Evolutionary conservation across 1,284 basidiomycete genomes (phyloP), one percentile per base, ranked within the genome.

Genomic region (Cryptococcus depauperatus): DNA sequence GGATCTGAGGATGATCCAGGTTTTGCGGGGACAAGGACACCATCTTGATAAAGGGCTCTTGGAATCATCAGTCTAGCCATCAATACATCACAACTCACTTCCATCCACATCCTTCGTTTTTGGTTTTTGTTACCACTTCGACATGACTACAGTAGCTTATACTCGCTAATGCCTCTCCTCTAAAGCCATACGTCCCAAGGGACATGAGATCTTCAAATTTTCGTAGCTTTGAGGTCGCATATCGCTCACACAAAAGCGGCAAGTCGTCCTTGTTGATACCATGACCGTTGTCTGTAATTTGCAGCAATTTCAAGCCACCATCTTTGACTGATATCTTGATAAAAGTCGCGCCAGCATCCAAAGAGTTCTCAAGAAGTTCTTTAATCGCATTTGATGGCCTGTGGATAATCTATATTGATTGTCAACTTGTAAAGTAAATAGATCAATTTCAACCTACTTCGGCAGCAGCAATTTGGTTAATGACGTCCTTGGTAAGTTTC

Each of bases 211-310:
- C 95, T 9, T 85, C 82, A 62, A 92, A 98, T 0, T 79, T 78
- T 0, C 81, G 77, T 9, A 99, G 74, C 65, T 98, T 98, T 3
- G 90, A 95, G 0, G 95, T 99, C 9, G 95, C 93, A 65, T 96
- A 97, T 10, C 95, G 77, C 66, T 95, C 86, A 40, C 93, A 93
- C 1, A 99, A 77, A 14, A 98, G 83, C 0, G 88, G 82, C 4
- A 99, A 73, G 61, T 98, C 93, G 7, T 69, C 64, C 67, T 78
- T 78, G 35, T 84, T 78, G 57, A 99, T 95, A 1, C 93, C 93
- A 65, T 79, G 86, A 0, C 93, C 95, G 61, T 98, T 96, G 66
- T 99, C 95, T 59, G 91, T 86, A 43, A 98, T 95, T 70, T 96
- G 91, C 22, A 98, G 77, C 37, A 92, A 74, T 68, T 95, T 98